Percentiles rank a stretch among this genome's conserved stretches.
phyloP scores from a whole-genome alignment of 1,284 basidiomycete species.

The Tetrapyrgos nigripes region DNA sequence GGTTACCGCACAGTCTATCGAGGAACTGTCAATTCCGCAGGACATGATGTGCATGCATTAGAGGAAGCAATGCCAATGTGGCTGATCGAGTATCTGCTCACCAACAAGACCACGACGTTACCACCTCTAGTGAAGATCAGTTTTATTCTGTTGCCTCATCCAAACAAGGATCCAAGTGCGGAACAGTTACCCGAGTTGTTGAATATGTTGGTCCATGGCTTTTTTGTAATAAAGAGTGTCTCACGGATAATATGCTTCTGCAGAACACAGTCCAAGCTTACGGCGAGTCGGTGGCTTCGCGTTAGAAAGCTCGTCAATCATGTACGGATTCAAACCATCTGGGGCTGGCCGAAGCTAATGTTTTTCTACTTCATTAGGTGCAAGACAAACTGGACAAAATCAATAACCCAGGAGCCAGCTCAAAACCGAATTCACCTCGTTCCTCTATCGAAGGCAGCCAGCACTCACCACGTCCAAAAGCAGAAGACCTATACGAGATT shows the following conservation, averaged over 20 bases:
- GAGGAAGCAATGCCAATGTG: constrained; percentile 88
- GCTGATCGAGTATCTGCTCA: constrained; percentile 87
- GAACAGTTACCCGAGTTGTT: constrained; percentile 77
- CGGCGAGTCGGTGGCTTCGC: constrained; percentile 86
- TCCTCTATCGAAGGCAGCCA: constrained; percentile 48
- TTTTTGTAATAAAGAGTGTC: neutral
- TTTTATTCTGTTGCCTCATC: constrained; percentile 87
- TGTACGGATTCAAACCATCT: constrained; percentile 54
- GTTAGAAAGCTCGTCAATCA: constrained; percentile 86
- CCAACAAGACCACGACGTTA: constrained; percentile 62
- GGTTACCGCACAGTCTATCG: constrained; percentile 85
- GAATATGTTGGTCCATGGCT: constrained; percentile 63
- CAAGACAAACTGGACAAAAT: constrained; percentile 86
- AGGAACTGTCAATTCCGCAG: constrained; percentile 58
- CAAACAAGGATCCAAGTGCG: constrained; percentile 55
- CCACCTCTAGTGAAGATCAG: constrained; percentile 75
- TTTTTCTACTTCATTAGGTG: constrained; percentile 52
- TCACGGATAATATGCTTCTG: constrained; percentile 16
- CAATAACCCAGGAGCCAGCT: constrained; percentile 23
- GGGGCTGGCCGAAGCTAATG: neutral
- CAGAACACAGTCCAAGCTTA: constrained; percentile 84
- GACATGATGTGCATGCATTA: constrained; percentile 68
- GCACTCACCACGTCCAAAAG: constrained; percentile 32
- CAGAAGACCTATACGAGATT: constrained; percentile 88
- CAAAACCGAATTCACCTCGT: constrained; percentile 35